These are phyloP conservation scores for Claviceps sp. DNA, from an alignment of 2,329 filamentous ascomycete species.

Conservation along the genomic window DNA sequence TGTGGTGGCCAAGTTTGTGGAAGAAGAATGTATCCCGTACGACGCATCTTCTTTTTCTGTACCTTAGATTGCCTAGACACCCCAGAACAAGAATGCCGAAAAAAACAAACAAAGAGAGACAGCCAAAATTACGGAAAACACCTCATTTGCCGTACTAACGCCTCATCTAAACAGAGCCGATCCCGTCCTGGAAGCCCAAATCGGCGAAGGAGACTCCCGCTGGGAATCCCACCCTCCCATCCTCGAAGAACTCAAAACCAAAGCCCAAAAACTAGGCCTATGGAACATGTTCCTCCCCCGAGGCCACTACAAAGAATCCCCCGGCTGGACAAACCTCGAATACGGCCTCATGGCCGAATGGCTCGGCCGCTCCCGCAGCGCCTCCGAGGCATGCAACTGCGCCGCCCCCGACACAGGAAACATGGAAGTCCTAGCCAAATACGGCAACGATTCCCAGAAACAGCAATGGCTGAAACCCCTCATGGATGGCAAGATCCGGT, in stretches of 20 bases:
- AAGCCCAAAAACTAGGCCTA: conserved; percentile 69
- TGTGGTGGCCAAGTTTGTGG: conserved; percentile 85
- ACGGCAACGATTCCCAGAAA: conserved; percentile 78
- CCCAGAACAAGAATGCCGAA: neutral
- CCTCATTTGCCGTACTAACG: too few relatives aligned
- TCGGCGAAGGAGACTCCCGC: conserved; percentile 61
- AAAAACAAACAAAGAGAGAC: neutral
- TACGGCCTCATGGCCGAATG: conserved; percentile 97
- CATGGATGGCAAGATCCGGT: conserved; percentile 73
- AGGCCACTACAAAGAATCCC: conserved; percentile 89
- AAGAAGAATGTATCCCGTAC: conserved; percentile 81
- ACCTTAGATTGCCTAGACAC: neutral
- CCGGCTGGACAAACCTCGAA: conserved; percentile 88
- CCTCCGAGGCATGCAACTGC: conserved; percentile 82
- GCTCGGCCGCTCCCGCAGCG: conserved; percentile 72
- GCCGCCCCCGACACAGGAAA: conserved; percentile 86
- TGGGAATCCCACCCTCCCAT: conserved; percentile 71
- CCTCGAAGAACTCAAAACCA: conserved; percentile 78
- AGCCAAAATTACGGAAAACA: too few relatives aligned
- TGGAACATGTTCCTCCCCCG: conserved; percentile 99
- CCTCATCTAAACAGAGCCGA: conserved; percentile 45
- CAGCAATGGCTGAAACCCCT: conserved; percentile 68
- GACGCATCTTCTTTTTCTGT: conserved; percentile 2
- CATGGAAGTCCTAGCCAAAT: conserved; percentile 91
- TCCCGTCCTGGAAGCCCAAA: conserved; percentile 63